A percentile compares a stretch with the other conserved stretches of the same genome.
phyloP scores from a whole-genome alignment of 2,329 filamentous ascomycete species.

The Cladosporium sp. region DNA sequence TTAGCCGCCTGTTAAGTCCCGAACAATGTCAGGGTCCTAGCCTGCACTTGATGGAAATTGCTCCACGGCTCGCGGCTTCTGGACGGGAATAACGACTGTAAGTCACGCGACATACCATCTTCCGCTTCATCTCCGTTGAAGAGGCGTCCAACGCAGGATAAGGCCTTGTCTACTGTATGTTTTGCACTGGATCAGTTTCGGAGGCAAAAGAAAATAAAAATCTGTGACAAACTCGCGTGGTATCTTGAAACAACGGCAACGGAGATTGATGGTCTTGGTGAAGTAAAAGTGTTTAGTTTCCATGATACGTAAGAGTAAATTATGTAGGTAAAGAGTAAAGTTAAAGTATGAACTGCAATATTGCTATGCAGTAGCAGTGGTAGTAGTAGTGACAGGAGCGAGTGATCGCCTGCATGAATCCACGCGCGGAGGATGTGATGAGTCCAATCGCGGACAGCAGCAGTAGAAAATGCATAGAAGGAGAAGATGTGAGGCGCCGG shows the following conservation, averaged over 20 bases:
- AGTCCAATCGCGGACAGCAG: background rate
- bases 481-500: background rate
- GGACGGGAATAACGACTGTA: conserved; percentile 1
- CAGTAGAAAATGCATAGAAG: background rate
- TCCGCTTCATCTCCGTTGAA: background rate
- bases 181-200: background rate
- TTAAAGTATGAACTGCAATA: background rate
- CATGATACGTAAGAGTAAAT: conserved; percentile 12
- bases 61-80: background rate
- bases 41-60: background rate
- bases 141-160: background rate
- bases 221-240: background rate
- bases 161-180: background rate
- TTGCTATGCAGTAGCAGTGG: background rate
- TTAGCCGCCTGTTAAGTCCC: background rate
- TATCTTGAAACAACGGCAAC: background rate
- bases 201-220: background rate
- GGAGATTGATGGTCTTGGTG: background rate
- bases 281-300: background rate
- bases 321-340: conserved; percentile 2
- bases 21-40: background rate
- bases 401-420: background rate
- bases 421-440: background rate
- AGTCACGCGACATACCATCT: background rate
- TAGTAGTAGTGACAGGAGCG: background rate